Base-by-base conservation (phyloP, 2,329 filamentous ascomycete species). In the Nectriaceae sp. region DNA sequence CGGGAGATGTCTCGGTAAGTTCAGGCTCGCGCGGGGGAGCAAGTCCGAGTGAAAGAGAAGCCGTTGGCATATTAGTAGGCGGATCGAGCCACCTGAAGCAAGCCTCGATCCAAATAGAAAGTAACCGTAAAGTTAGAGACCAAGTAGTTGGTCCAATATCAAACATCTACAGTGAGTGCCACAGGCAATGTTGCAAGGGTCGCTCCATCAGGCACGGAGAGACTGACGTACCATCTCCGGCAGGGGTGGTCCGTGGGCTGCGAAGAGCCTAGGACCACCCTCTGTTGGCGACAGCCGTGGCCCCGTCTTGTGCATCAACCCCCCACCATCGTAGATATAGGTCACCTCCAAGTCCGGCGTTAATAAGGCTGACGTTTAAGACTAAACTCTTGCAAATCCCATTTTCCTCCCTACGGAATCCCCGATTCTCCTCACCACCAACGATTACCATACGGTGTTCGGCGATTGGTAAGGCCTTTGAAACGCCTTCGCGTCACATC, bases 301-400 rank as follows among this genome's bases (percentile, higher is more conserved):
- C 35, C 44, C 40, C 43, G 47, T 40, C 43, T 46, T 21, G 37
- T 44, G 47, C 47, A 41, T n/a, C 33, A 16, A 36, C 42, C 47
- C 48, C 44, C 48, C 43, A 50, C 44, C 44, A 46, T 40, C 26
- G 20, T 6, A 26, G 41, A 24, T 40, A 39, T n/a, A n/a, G n/a
- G 35, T 40, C 21, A n/a, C 35, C 42, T 40, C 35, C 40, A 40
- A 45, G 13, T 43, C 41, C 46, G 35, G 50, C 50, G 46, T 52
- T 48, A 48, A 46, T 48, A 48, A 44, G 46, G 46, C 49, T 46
- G 46, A 46, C 50, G 35, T 40, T 31, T 21, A 44, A 36, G 42
- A 41, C 18, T 24, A 44, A 44, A 29, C 35, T 46, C 37, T 49
- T 40, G 47, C 47, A 40, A 50, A 50, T 52, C 46, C 40, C 40